Conservation (phyloP, 441 rosid species). For the Populus trichocarpa region DNA sequence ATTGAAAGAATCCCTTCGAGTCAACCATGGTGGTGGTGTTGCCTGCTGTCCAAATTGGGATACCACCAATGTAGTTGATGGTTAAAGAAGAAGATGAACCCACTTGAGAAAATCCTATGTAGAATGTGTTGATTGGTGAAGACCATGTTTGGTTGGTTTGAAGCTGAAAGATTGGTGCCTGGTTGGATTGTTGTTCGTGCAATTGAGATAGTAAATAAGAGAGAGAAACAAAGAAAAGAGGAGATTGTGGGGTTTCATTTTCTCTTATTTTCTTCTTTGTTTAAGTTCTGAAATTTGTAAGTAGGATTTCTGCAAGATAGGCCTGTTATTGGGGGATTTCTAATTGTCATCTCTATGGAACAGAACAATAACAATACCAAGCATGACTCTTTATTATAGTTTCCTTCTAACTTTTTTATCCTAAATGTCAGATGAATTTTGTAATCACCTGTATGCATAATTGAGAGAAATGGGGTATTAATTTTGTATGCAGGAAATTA, state of each 20-base stretch:
- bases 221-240: conserved; percentile 3
- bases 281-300: neutral
- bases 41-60: conserved; percentile 50
- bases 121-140: conserved; percentile 44
- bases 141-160: conserved; percentile 36
- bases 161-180: conserved; percentile 42
- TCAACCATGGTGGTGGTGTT: conserved; percentile 33
- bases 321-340: neutral
- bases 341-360: too few relatives aligned
- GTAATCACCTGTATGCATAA: too few relatives aligned
- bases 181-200: conserved; percentile 24
- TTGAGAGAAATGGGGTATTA: too few relatives aligned
- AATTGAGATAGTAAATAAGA: conserved; percentile 5
- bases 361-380: too few relatives aligned
- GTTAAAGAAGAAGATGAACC: conserved; percentile 30
- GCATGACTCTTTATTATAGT: too few relatives aligned
- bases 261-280: neutral
- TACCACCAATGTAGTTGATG: conserved; percentile 30
- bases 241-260: conserved; percentile 9
- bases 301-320: too few relatives aligned
- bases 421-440: too few relatives aligned
- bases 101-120: conserved; percentile 36
- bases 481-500: too few relatives aligned
- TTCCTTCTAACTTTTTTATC: too few relatives aligned
- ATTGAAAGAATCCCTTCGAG: conserved; percentile 42